These are phyloP conservation scores for Candida saitoana DNA, from an alignment of 805 yeast species.

Conservation along the genomic window DNA sequence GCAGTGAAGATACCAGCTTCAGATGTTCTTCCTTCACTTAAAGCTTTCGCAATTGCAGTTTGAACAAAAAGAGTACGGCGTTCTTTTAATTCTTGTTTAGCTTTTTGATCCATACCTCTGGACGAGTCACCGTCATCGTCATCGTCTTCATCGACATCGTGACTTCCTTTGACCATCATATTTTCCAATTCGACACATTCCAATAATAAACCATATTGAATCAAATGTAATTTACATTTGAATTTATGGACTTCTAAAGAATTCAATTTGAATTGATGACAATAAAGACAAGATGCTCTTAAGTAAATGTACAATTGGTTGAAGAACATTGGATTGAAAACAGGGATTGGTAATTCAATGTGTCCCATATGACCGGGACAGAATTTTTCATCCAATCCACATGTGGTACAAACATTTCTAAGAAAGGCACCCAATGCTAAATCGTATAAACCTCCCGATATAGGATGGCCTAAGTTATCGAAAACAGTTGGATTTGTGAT, in stretches of 20 bases:
- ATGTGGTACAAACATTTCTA: constrained; percentile 84
- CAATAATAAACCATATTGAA: constrained; percentile 83
- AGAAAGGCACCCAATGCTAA: constrained; percentile 92
- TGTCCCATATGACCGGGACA: constrained; percentile 99
- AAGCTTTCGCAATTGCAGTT: constrained; percentile 64
- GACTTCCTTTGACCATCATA: constrained; percentile 41
- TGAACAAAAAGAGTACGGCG: constrained; percentile 70
- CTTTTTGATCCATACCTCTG: constrained; percentile 33
- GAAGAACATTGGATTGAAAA: constrained; percentile 92
- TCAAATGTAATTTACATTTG: constrained; percentile 70
- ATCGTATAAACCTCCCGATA: constrained; percentile 90
- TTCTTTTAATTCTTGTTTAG: constrained; percentile 46
- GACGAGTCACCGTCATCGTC: constrained; percentile 42
- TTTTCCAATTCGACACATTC: constrained; percentile 75
- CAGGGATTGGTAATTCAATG: constrained; percentile 92
- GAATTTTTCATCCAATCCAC: constrained; percentile 89
- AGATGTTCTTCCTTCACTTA: constrained; percentile 70
- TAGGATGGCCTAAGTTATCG: constrained; percentile 94
- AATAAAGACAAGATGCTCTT: constrained; percentile 82
- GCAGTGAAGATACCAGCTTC: constrained; percentile 74
- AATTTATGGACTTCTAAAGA: constrained; percentile 67
- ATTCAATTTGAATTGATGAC: constrained; percentile 78
- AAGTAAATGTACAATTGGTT: constrained; percentile 81
- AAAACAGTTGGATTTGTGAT: constrained; percentile 93
- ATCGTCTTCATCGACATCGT: constrained; percentile 33